Conservation (phyloP, 345 rosid genomes). For the Eucalyptus virginea region DNA sequence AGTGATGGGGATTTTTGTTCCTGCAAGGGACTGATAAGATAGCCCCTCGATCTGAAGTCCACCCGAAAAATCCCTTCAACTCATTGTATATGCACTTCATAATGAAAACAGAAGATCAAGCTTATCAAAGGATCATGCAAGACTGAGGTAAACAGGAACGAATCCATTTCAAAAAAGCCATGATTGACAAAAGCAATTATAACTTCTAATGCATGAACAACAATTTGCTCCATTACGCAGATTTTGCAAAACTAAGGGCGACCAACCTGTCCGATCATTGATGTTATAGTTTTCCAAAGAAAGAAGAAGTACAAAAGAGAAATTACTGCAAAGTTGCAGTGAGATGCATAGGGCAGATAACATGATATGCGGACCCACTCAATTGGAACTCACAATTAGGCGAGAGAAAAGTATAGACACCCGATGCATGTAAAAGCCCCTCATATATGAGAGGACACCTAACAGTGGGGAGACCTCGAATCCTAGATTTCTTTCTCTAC, state of each 20-base stretch:
- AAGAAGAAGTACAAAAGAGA: too few species aligned
- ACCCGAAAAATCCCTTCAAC: conserved; percentile 65
- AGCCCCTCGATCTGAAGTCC: conserved; percentile 46
- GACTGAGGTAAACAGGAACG: too few species aligned
- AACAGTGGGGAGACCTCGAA: too few species aligned
- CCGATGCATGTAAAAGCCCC: too few species aligned
- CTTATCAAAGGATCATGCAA: neutral
- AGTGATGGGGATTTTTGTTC: conserved; percentile 41
- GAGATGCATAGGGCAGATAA: too few species aligned
- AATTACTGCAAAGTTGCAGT: too few species aligned
- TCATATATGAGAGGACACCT: too few species aligned
- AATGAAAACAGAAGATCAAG: neutral
- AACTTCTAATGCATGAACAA: neutral
- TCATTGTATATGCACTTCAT: conserved; percentile 72
- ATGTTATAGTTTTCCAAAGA: too few species aligned
- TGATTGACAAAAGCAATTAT: neutral
- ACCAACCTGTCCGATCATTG: too few species aligned
- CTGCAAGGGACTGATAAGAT: conserved; percentile 56
- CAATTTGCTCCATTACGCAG: neutral
- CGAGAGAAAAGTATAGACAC: too few species aligned
- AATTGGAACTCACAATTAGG: neutral
- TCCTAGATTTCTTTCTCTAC: too few species aligned
- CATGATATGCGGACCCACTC: neutral
- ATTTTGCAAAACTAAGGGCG: neutral
- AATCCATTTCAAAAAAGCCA: neutral